Evolutionary conservation across 1,284 basidiomycete species (phyloP), one percentile per base, ranked within the genome.

Genomic region (Boletus mariae): DNA sequence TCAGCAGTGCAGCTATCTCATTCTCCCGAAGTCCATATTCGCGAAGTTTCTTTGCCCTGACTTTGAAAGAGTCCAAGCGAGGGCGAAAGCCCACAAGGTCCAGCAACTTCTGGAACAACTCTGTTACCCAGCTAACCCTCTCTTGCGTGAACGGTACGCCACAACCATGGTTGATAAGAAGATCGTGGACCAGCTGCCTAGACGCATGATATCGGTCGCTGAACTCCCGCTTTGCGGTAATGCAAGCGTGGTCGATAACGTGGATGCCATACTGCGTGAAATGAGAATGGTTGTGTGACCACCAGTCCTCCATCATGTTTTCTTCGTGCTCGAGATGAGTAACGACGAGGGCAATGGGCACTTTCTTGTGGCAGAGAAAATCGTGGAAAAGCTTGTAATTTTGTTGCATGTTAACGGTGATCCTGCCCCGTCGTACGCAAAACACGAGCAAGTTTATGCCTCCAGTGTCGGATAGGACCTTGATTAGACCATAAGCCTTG

Each of bases 381-480:
- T 66, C 67, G 41, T 65, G 40, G 51, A 70, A 70, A 42, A 74
- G 61, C 28, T 49, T 48, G 64, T 71, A 75, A 49, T 74, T 72
- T 29, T 62, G 56, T 29, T 69, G 62, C 58, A 61, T 59, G 15
- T 61, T 64, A 7, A 54, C 51, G 7, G 62, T 66, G 58, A 76
- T 71, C 54, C 73, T 65, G 11, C 69, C 57, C 32, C 57, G 65
- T 23, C 67, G 65, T 43, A 76, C 61, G 52, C 69, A 71, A 46
- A 71, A 74, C 20, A 75, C 60, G 45, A 75, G 59, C 46, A 75
- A 60, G 55, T 58, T 64, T 31, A 75, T 57, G 5, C 70, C 71
- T 5, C 60, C 67, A 1, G 60, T 60, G 17, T 66, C 55, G 1
- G 63, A 54, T 34, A 75, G 58, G 50, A 35, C 50, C 44, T 26